Evolutionary conservation across 768 basidiomycete genomes (phyloP).

Genomic region (Kondoa subrosea): DNA sequence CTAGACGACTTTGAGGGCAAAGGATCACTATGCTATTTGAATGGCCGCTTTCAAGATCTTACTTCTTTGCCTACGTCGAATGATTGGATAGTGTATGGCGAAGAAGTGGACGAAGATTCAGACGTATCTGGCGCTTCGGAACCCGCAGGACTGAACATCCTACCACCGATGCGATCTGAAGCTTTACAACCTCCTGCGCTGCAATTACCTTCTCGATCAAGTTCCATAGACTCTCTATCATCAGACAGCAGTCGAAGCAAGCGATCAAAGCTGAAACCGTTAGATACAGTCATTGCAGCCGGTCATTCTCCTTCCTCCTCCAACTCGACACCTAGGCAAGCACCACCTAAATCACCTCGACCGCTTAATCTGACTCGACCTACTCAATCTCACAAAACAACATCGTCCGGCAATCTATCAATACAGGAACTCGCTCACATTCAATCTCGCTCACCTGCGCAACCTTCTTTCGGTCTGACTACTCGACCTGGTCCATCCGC

Average conservation of each 20-base stretch:
- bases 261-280: neutral
- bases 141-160: neutral
- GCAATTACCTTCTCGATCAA: neutral
- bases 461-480: neutral
- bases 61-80: neutral
- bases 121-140: slow-evolving; percentile 1
- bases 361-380: neutral
- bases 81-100: slow-evolving; percentile 1
- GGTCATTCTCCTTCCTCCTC: neutral
- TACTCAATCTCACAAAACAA: neutral
- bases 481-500: neutral
- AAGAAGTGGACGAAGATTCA: neutral
- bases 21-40: slow-evolving; percentile 5
- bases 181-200: neutral
- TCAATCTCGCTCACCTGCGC: neutral
- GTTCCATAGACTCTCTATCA: neutral
- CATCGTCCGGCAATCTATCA: neutral
- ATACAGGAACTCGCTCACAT: slow-evolving; percentile 8
- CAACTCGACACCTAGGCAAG: neutral
- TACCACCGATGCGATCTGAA: neutral
- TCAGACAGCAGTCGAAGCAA: neutral
- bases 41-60: neutral
- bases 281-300: neutral
- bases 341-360: neutral
- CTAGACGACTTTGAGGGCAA: slow-evolving; percentile 1